Base-by-base conservation (phyloP, 106 monocot genomes). In the Allium sativum region DNA sequence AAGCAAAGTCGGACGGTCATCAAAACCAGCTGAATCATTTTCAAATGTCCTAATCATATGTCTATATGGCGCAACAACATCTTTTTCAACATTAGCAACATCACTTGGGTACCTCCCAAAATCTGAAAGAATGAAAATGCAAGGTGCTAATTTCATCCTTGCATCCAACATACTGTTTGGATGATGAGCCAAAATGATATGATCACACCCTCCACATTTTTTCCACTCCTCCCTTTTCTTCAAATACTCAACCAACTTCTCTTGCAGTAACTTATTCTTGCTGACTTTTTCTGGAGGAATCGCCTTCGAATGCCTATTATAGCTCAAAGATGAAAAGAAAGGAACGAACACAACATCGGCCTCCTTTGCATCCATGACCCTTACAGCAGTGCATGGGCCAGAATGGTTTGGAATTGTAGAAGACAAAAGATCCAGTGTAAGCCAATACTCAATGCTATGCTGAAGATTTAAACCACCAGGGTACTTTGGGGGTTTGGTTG, bases 371-470 rank as follows among this genome's bases (percentile, higher is more conserved):
- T 87, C 59, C 1, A 21, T 0, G 2, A 92, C 86, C 48, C 86
- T 70, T 0, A 70, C 68, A 9, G 92, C 86, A 22, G 53, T 65
- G 45, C 83, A 91, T 1, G 65, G 73, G 10, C 73, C 72, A 0
- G 46, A 42, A 21, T 79, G 70, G 31, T 65, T 66, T 9, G 70
- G 57, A 8, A 68, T n/a, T 40, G 44, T 73, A 1, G 92, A 87
- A 0, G 83, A 68, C 40, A 92, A 22, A 13, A 92, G 76, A 74
- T 92, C 92, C 57, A 92, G 48, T 15, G 86, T 87, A 10, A 92
- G 81, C 92, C 92, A 92, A 48, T 87, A 92, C 72, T 92, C 92
- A 21, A 92, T 81, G 56, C 92, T 92, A 41, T 92, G 92, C 50
- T 92, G 92, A 16, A 92, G 76, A 68, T 92, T 92, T 65, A 92